Conservation (phyloP, 2,329 filamentous ascomycete genomes). For the Didymella glomerata region DNA sequence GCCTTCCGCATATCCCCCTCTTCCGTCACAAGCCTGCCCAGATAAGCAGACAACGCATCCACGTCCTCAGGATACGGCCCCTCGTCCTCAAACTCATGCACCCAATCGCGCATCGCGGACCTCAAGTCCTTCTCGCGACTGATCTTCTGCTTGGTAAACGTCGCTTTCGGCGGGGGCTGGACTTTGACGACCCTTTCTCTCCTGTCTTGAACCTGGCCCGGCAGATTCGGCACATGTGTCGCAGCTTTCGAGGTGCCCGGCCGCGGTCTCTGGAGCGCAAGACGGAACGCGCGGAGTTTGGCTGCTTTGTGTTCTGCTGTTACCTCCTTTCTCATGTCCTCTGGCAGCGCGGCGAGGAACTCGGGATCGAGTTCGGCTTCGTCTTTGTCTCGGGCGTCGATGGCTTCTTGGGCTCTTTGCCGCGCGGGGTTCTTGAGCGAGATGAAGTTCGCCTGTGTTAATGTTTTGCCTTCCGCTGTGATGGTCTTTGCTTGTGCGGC, state of each 20-base stretch:
- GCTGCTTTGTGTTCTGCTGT: conserved; percentile 71
- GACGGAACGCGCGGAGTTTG: conserved; percentile 37
- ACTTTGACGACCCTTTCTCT: conserved; percentile 49
- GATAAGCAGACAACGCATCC: conserved; percentile 74
- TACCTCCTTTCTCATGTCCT: conserved; percentile 72
- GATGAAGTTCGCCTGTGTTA: conserved; percentile 80
- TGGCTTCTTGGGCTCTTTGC: conserved; percentile 31
- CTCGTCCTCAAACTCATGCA: conserved; percentile 72
- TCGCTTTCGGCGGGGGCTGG: conserved; percentile 62
- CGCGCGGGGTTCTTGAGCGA: conserved; percentile 44
- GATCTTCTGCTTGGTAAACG: conserved; percentile 68
- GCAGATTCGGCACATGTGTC: background rate
- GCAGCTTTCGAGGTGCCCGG: background rate
- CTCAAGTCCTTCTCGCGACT: conserved; percentile 70
- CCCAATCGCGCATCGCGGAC: conserved; percentile 78
- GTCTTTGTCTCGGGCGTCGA: conserved; percentile 18
- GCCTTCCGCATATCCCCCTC: conserved; percentile 83
- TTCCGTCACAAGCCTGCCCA: conserved; percentile 74
- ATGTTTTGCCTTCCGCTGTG: conserved; percentile 44
- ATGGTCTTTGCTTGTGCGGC: conserved; percentile 60
- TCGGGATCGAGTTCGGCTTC: conserved; percentile 56
- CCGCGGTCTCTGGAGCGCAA: conserved; percentile 35
- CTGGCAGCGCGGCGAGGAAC: conserved; percentile 83
- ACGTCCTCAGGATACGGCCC: conserved; percentile 85
- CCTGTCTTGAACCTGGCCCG: background rate